Evolutionary conservation across 371 early-diverging fungal species (phyloP), one percentile per base, ranked within the genome.

Genomic region (Basidiobolus meristosporus): DNA sequence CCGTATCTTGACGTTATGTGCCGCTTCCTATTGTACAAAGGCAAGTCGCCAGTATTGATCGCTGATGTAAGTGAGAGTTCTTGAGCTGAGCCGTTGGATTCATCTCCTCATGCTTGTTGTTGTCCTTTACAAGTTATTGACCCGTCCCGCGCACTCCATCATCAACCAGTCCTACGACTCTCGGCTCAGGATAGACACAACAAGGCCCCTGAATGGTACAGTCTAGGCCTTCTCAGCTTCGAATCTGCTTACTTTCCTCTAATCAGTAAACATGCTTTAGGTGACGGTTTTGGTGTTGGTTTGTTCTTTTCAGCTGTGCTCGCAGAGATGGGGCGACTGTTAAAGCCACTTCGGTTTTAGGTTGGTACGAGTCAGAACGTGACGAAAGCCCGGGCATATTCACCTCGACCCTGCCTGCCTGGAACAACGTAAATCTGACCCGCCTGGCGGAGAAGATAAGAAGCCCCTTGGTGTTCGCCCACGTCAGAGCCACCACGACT

Each of bases 271-370:
- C n/a, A 5, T 29, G 33, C 4, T 26, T 18, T 53, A 73, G 75
- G 84, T 36, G 86, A 85, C 57, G 86, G 86, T 7, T 84, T 85
- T 55, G 86, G 86, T 16, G 74, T 85, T 21, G 86, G 74, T 57
- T 54, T 43, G 52, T 55, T 18, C 15, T 4, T n/a, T 44, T 38
- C 29, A 36, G 30, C 12, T 29, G 31, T 31, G 17, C 38, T 31
- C 16, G 23, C 20, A 16, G 20, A 22, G 21, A 41, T 2, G 14
- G 21, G 18, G 14, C 2, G 12, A 28, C 15, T 6, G 17, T 22
- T 20, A 42, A 19, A 33, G 2, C 26, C 9, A 26, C 19, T 23
- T 19, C 50, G 11, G 20, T 17, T 36, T 19, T 46, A 63, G 62
- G 73, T 0, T 82, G 82, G 83, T 84, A 76, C 51, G 77, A 75